Percentiles rank a stretch among this genome's conserved stretches.
These are phyloP conservation scores for Ganoderma lingzhi DNA, from an alignment of 1,284 basidiomycete genomes.

Conservation along the genomic window DNA sequence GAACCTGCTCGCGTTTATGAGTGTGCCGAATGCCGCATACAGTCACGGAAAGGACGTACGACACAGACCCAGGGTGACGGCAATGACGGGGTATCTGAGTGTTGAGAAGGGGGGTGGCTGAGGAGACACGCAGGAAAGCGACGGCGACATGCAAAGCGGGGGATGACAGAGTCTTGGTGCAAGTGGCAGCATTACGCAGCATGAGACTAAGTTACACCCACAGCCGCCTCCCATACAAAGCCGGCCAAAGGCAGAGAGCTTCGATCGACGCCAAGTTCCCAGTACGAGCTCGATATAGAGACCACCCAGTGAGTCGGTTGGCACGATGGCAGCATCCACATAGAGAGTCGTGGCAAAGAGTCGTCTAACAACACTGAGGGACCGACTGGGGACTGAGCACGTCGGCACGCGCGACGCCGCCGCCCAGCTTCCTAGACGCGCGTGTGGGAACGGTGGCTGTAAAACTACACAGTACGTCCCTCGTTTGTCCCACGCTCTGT, in stretches of 20 bases:
- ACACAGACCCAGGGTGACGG: conserved; percentile 9
- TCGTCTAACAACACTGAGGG: conserved; percentile 10
- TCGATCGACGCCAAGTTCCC: conserved; percentile 19
- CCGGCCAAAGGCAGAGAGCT: conserved; percentile 24
- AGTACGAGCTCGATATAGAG: conserved; percentile 18
- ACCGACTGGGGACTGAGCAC: conserved; percentile 4
- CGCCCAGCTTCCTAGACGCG: conserved; percentile 24
- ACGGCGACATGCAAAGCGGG: conserved; percentile 27
- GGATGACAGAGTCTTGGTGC: conserved; percentile 15
- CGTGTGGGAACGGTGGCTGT: conserved; percentile 41
- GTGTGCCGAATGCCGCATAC: conserved; percentile 11
- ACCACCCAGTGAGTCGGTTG: conserved; percentile 11
- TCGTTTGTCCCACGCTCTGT: conserved; percentile 41
- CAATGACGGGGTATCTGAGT: conserved; percentile 9
- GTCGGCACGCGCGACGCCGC: conserved; percentile 27
- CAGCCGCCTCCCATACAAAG: conserved; percentile 30
- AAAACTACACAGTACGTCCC: conserved; percentile 39
- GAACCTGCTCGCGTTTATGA: conserved; percentile 20
- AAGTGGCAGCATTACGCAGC: conserved; percentile 12
- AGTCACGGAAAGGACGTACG: conserved; percentile 22
- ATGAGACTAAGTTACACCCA: conserved; percentile 14
- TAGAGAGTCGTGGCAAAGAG: conserved; percentile 16
- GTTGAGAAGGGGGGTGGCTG: conserved; percentile 13
- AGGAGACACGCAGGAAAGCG: conserved; percentile 9
- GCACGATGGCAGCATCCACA: conserved; percentile 12